A percentile compares a stretch with the other conserved stretches of the same genome.
Evolutionary conservation across 805 yeast genomes (phyloP).

Genomic region (Limtongia smithiae): DNA sequence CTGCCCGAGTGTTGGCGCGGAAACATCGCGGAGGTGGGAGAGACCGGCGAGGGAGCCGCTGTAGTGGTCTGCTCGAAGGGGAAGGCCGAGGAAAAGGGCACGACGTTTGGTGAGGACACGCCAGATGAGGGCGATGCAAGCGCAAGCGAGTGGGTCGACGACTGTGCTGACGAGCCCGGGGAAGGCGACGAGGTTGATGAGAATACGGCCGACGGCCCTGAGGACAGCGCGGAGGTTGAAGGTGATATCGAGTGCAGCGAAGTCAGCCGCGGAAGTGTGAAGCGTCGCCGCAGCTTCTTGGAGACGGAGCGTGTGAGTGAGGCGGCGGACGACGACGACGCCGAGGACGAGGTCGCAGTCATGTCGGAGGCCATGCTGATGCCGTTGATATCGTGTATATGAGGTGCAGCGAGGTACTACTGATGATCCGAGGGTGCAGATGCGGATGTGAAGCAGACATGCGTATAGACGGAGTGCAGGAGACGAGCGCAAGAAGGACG

Average conservation of each 20-base stretch:
- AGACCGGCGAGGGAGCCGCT: not conserved
- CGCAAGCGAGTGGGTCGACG: too few relatives aligned
- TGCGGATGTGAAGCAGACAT: too few relatives aligned
- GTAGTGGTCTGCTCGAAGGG: too few relatives aligned
- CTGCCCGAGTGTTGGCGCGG: too few relatives aligned
- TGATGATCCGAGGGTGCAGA: too few relatives aligned
- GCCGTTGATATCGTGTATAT: too few relatives aligned
- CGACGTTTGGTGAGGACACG: too few relatives aligned
- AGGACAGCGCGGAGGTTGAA: not conserved
- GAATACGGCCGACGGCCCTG: not conserved
- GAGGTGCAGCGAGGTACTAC: too few relatives aligned
- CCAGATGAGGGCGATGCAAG: too few relatives aligned
- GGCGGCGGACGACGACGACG: not conserved
- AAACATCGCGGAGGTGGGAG: not conserved
- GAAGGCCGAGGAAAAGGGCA: too few relatives aligned
- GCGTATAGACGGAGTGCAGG: too few relatives aligned
- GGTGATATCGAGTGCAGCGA: not conserved
- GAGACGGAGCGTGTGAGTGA: conserved; percentile 8
- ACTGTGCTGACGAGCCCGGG: not conserved
- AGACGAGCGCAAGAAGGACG: too few relatives aligned
- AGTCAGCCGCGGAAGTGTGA: conserved; percentile 9
- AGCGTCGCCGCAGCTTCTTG: conserved; percentile 9
- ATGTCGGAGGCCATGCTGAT: conserved; percentile 2
- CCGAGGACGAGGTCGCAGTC: conserved; percentile 3
- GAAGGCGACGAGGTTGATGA: not conserved